Conservation (phyloP, 2,329 filamentous ascomycete genomes). For the Colletotrichum lupini region DNA sequence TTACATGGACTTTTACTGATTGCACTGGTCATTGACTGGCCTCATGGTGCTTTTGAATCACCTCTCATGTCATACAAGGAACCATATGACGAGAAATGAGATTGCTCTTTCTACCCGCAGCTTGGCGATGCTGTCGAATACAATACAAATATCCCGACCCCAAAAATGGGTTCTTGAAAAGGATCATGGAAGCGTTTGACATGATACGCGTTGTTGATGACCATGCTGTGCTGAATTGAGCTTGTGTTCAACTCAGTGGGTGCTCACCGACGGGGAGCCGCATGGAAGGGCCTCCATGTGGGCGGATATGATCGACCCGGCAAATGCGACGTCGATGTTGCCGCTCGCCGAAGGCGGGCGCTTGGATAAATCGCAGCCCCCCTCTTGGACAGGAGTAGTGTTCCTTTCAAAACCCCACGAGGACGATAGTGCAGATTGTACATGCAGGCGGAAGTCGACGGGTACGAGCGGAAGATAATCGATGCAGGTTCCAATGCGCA, state of each 20-base stretch:
- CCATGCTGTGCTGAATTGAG: not conserved
- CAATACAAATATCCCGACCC: not conserved
- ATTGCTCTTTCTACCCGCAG: not conserved
- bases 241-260: not conserved
- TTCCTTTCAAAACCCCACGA: no score
- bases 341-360: slow-evolving; percentile 13
- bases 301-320: slow-evolving; percentile 17
- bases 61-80: slow-evolving; percentile 6
- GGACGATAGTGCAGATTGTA: not conserved
- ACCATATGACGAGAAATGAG: not conserved
- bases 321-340: slow-evolving; percentile 4
- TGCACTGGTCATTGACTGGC: not conserved
- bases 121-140: not conserved
- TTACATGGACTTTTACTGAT: not conserved
- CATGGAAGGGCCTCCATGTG: not conserved
- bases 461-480: not conserved
- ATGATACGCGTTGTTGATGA: not conserved
- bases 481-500: not conserved
- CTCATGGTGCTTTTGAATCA: not conserved
- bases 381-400: not conserved
- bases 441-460: not conserved
- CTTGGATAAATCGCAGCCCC: not conserved
- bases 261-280: slow-evolving; percentile 25
- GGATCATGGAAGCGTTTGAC: not conserved
- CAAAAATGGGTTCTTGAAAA: not conserved